These are phyloP conservation scores for Trichoderma cornu-damae DNA, from an alignment of 2,329 filamentous ascomycete genomes.

Conservation along the genomic window DNA sequence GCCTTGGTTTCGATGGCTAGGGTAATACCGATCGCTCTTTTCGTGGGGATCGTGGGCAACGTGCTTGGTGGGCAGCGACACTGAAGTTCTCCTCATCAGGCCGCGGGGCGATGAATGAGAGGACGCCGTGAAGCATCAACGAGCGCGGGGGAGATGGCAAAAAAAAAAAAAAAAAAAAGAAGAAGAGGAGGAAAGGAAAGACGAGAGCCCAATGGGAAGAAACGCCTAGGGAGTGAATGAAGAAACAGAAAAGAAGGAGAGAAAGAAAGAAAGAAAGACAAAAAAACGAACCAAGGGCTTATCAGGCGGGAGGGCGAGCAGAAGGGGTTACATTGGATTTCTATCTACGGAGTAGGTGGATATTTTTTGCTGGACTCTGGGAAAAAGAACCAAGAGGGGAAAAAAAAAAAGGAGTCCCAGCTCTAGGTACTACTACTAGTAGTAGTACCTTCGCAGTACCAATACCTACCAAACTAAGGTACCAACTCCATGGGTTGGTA, in stretches of 20 bases:
- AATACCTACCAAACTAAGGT: no score
- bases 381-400: constrained; percentile 6
- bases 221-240: no score
- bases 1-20: constrained; percentile 42
- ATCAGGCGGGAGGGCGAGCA: background rate
- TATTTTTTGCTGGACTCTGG: background rate
- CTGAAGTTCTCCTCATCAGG: constrained; percentile 60
- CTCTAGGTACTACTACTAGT: no score
- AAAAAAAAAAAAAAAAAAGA: constrained; percentile 1
- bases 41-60: constrained; percentile 58
- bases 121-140: constrained; percentile 28
- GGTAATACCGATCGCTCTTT: constrained; percentile 57
- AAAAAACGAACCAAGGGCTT: no score
- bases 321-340: constrained; percentile 6
- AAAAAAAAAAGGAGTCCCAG: constrained; percentile 11
- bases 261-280: no score
- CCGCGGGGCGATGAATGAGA: constrained; percentile 23
- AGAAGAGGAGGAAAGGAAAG: constrained; percentile 1
- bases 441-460: no score
- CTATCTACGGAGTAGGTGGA: no score
- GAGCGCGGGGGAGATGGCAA: background rate
- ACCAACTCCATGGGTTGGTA: no score
- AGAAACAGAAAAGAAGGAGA: constrained; percentile 4
- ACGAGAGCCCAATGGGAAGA: constrained; percentile 7
- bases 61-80: constrained; percentile 58